Evolutionary conservation across 2,329 filamentous ascomycete genomes (phyloP).

Genomic region (Fusarium multiceps): DNA sequence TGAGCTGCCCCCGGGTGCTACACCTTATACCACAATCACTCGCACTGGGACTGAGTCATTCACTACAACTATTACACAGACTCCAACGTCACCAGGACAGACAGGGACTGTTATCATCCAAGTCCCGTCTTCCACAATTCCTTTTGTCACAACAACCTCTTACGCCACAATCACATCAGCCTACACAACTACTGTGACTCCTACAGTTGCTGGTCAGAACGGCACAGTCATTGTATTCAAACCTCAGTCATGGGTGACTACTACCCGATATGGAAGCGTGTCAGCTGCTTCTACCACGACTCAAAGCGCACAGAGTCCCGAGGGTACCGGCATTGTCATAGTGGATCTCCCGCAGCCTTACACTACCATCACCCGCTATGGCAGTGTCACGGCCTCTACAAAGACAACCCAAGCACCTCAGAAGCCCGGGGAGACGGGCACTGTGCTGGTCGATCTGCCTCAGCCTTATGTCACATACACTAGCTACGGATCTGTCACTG

Average conservation of each 20-base stretch:
- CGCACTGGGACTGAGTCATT: not conserved
- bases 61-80: not conserved
- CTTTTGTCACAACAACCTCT: conserved; percentile 7
- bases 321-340: not conserved
- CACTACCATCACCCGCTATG: not conserved
- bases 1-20: not conserved
- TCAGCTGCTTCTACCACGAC: not conserved
- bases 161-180: not conserved
- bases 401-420: not conserved
- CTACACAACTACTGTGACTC: not conserved
- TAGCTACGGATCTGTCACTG: not conserved
- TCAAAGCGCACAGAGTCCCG: rapidly evolving
- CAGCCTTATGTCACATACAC: not conserved
- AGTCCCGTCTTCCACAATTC: not conserved
- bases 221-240: not conserved
- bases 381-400: not conserved
- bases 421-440: not conserved
- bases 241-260: not conserved
- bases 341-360: not conserved
- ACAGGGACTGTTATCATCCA: conserved; percentile 3
- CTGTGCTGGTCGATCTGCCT: conserved; percentile 1
- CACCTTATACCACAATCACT: not conserved
- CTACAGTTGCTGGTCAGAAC: not conserved
- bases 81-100: not conserved
- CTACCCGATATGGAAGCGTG: conserved; percentile 7